phyloP scores from a whole-genome alignment of 2,329 filamentous ascomycete genomes.

The Phoma sp. region DNA sequence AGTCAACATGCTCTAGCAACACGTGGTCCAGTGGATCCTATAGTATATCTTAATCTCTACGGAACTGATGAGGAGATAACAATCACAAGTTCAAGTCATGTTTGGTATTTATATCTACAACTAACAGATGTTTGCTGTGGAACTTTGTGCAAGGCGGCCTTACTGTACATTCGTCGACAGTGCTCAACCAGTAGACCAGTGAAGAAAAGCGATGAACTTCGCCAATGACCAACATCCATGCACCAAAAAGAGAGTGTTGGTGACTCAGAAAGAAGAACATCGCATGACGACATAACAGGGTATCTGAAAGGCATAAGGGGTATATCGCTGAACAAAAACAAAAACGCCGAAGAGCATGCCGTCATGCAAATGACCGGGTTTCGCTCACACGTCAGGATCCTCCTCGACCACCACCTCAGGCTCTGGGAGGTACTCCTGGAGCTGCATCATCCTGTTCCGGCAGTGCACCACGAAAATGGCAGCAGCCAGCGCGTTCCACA shows the following conservation, averaged over 20 bases:
- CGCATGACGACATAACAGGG: background rate
- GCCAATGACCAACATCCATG: no score
- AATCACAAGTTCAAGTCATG: background rate
- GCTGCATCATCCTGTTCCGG: constrained; percentile 56
- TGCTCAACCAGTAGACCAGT: no score
- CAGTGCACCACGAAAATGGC: constrained; percentile 63
- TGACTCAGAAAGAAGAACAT: background rate
- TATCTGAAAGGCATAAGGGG: constrained; percentile 18
- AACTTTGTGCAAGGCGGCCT: background rate
- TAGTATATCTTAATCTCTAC: no score
- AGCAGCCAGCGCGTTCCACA: constrained; percentile 66
- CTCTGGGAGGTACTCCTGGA: constrained; percentile 48
- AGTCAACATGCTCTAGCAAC: no score
- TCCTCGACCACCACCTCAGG: constrained; percentile 17
- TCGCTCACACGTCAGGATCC: constrained; percentile 40
- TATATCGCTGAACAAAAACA: constrained; percentile 27
- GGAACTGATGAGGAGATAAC: background rate
- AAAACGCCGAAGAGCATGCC: constrained; percentile 3
- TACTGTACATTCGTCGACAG: no score
- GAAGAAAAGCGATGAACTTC: no score
- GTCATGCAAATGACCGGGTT: no score
- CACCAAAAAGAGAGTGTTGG: no score
- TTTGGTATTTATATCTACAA: background rate
- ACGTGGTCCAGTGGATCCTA: no score
- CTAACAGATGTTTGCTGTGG: background rate